These are phyloP conservation scores for Aureobasidium sp. DNA, from an alignment of 2,329 filamentous ascomycete species.

Conservation along the genomic window DNA sequence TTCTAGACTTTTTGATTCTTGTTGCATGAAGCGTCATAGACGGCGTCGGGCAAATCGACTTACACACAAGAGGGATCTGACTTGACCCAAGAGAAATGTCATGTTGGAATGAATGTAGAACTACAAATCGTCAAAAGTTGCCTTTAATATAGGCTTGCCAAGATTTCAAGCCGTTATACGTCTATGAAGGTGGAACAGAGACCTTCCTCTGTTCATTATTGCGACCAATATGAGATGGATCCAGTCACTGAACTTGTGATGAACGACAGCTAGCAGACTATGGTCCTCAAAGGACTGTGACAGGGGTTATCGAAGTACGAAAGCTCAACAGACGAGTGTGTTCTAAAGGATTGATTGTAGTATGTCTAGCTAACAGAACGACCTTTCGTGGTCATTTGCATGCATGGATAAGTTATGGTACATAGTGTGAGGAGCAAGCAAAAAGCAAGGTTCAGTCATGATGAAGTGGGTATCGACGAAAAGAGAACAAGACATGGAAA, in stretches of 20 bases:
- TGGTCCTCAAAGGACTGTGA: neutral
- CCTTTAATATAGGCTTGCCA: neutral
- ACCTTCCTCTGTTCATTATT: too few species aligned
- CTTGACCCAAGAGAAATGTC: neutral
- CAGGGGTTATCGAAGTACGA: neutral
- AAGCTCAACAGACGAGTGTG: neutral
- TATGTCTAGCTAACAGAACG: neutral
- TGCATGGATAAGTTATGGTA: neutral
- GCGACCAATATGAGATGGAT: too few species aligned
- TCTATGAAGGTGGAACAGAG: too few species aligned
- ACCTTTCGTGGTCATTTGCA: neutral
- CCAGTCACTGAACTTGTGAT: too few species aligned
- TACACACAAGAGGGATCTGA: neutral
- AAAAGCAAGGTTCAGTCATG: neutral
- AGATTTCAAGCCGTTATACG: neutral
- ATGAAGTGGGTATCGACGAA: neutral
- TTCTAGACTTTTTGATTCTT: slow-evolving; percentile 47
- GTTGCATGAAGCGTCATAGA: neutral
- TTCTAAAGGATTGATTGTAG: neutral
- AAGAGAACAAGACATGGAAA: neutral
- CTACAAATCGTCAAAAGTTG: slow-evolving; percentile 10
- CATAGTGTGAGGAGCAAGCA: neutral
- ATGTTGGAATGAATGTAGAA: neutral
- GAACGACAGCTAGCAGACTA: too few species aligned
- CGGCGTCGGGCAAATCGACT: neutral